Percentiles rank a stretch among this genome's conserved stretches.
Conservation (phyloP, 306 rosid species). For the Quercus agrifolia region DNA sequence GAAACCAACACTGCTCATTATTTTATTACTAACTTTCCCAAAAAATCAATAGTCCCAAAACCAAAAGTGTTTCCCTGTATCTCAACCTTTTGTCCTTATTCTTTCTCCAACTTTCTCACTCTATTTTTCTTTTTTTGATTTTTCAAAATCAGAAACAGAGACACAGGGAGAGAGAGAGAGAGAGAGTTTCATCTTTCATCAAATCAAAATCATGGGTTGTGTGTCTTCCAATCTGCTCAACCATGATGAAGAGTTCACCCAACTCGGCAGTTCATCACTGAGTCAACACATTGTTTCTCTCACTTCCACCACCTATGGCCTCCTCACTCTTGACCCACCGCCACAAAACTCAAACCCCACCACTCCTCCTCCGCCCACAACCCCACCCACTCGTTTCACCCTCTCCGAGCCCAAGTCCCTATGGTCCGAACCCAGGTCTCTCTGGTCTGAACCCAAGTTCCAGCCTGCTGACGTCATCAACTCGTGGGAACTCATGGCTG, state of each 20-base stretch:
- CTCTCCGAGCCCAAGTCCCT: constrained; percentile 33
- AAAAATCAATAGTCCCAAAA: background rate
- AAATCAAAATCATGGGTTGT: constrained; percentile 56
- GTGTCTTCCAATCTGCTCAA: constrained; percentile 72
- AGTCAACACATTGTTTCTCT: constrained; percentile 93
- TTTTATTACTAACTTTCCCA: too few relatives aligned
- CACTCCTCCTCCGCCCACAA: constrained; percentile 22
- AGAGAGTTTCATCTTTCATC: too few relatives aligned
- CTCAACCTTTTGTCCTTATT: background rate
- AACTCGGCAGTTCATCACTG: constrained; percentile 63
- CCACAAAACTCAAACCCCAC: constrained; percentile 4
- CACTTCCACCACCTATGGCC: constrained; percentile 92
- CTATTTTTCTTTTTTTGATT: background rate
- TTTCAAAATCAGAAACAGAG: background rate
- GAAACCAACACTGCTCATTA: too few relatives aligned
- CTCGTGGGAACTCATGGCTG: constrained; percentile 98
- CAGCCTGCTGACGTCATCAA: constrained; percentile 67
- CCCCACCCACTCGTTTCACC: constrained; percentile 49
- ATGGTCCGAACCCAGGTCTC: constrained; percentile 43
- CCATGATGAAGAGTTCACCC: constrained; percentile 72
- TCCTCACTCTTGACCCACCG: constrained; percentile 77
- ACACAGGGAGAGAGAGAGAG: background rate
- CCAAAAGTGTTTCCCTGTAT: background rate
- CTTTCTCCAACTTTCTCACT: background rate
- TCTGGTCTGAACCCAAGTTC: constrained; percentile 22